Percentiles rank a stretch among this genome's conserved stretches.
phyloP scores from a whole-genome alignment of 805 yeast genomes.

The Wickerhamiella kurtzmanii region DNA sequence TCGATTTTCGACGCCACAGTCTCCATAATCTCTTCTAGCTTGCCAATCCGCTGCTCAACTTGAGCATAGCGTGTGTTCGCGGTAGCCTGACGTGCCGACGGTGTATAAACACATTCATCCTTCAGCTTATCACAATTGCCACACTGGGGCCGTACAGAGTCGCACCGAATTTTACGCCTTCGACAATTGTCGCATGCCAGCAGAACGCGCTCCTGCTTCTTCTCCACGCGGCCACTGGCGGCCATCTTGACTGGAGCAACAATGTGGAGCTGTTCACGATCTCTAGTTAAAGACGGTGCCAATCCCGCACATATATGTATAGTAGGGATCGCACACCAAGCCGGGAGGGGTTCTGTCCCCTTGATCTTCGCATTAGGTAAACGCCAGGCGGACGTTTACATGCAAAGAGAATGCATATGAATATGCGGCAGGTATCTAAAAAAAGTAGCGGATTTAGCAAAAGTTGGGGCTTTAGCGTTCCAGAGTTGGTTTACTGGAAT shows the following conservation, averaged over 20 bases:
- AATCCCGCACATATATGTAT: too few relatives aligned
- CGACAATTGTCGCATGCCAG: slow-evolving; percentile 86
- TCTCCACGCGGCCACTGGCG: background rate
- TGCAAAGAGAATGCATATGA: too few relatives aligned
- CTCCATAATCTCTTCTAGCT: background rate
- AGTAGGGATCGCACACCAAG: too few relatives aligned
- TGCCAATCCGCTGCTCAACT: background rate
- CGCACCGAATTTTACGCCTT: slow-evolving; percentile 58
- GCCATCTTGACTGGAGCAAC: too few relatives aligned
- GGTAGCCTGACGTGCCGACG: slow-evolving; percentile 6
- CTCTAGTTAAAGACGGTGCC: too few relatives aligned
- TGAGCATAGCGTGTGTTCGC: slow-evolving; percentile 2
- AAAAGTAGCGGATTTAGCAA: too few relatives aligned
- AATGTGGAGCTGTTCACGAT: too few relatives aligned
- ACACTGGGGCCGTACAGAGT: slow-evolving; percentile 52
- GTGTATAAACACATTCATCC: slow-evolving; percentile 44
- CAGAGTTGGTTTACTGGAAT: too few relatives aligned
- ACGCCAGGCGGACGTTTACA: too few relatives aligned
- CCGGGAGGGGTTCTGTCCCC: too few relatives aligned
- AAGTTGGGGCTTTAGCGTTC: too few relatives aligned
- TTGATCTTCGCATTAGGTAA: background rate
- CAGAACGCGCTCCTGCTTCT: slow-evolving; percentile 41
- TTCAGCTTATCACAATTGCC: slow-evolving; percentile 68
- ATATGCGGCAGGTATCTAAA: too few relatives aligned
- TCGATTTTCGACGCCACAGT: background rate